Evolutionary conservation across 139 green algal genomes (phyloP), one percentile per base, ranked within the genome.

Genomic region (Penium margaritaceum): DNA sequence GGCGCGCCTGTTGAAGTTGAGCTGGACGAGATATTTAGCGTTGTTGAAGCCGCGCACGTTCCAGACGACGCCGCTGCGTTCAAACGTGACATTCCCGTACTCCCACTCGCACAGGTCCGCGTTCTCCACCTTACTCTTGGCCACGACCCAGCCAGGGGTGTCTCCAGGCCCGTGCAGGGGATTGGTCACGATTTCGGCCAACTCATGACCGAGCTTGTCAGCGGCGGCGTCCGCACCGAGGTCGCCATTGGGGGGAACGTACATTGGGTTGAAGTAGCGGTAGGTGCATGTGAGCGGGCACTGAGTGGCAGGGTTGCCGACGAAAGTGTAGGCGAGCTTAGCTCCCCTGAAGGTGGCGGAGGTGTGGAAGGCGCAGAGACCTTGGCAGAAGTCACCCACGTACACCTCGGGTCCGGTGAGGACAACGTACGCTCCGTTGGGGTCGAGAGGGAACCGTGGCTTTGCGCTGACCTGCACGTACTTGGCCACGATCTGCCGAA

Each of bases 91-190:
- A 4, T 43, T 15, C 14, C 62, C 62, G 15, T 69, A 69, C 37
- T n/a, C 30, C 62, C 62, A 69, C 62, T 69, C 62, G 34, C 62
- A 69, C 37, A 69, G 37, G 34, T 69, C 62, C 7, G 62, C 62
- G 30, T 69, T 69, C 62, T 69, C 62, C 19, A 69, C 51, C 62
- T 69, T 15, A 0, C 33, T 38, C 27, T 64, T 64, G 30, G 55
- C 55, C 1, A 64, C 55, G 9, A 64, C 55, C 27, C 30, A 69
- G 21, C 62, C 37, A 14, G 62, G 33, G 1, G 21, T 69, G 62
- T 69, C 62, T 15, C 30, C n/a, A 24, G 30, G 62, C 0, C 62
- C 62, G n/a, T 69, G 62, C 4, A 46, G 51, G 0, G 62, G 62
- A 21, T 69, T 69, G 14, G 62, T 69, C 33, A 17, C 62, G n/a